These are phyloP conservation scores for Nicotiana noctiflora DNA, from an alignment of 257 asterid species.

Conservation along the genomic window DNA sequence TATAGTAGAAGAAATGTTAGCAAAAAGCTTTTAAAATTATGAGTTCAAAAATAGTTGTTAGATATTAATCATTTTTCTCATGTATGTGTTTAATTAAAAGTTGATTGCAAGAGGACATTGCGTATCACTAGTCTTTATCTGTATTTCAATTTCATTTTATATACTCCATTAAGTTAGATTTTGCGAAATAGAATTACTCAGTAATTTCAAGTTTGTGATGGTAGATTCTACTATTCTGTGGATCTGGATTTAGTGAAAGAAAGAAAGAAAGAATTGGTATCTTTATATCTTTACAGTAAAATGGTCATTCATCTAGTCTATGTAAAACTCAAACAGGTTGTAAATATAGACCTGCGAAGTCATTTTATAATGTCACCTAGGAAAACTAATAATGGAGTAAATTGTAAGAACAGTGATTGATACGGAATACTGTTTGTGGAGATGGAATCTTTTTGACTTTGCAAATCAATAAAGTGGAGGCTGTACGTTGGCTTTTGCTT, in stretches of 20 bases:
- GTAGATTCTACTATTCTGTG: neutral
- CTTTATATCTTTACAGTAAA: neutral
- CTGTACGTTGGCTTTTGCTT: neutral
- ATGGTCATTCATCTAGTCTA: neutral
- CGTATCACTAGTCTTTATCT: neutral
- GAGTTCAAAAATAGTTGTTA: too few relatives aligned
- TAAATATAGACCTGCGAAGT: neutral
- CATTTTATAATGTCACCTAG: neutral
- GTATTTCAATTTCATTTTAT: neutral
- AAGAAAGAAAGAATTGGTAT: neutral
- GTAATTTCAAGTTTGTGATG: neutral
- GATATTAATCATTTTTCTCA: too few relatives aligned
- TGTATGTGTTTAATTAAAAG: too few relatives aligned
- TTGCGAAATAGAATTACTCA: neutral
- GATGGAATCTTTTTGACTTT: conserved; percentile 6
- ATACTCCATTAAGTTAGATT: too few relatives aligned
- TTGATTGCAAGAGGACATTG: neutral
- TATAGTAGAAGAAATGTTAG: too few relatives aligned
- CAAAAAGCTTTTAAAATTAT: too few relatives aligned
- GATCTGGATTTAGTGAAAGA: neutral
- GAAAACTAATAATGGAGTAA: neutral
- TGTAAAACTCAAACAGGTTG: neutral
- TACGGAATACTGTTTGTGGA: neutral
- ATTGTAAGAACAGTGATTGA: neutral
- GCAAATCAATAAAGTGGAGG: conserved; percentile 1